These are phyloP conservation scores for Rhododendron griersonianum DNA, from an alignment of 148 eudicot species.

Conservation along the genomic window DNA sequence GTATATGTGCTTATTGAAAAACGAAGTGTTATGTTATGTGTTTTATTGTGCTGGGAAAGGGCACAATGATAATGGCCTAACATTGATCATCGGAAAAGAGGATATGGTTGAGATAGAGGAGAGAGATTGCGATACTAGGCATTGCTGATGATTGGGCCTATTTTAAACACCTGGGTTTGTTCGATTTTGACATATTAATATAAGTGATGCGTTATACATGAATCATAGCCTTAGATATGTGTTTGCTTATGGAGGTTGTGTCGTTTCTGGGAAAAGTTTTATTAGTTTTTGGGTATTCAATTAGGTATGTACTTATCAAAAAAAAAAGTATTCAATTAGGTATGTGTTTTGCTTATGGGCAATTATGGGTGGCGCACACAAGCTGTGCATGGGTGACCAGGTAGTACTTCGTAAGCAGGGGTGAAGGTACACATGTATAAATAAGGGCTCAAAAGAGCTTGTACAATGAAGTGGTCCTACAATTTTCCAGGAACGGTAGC, in stretches of 20 bases:
- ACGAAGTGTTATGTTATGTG: no score
- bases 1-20: no score
- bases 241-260: no score
- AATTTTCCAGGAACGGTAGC: not conserved
- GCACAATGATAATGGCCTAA: no score
- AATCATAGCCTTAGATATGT: not conserved
- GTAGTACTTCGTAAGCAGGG: not conserved
- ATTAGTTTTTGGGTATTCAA: not conserved
- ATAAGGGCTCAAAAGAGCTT: not conserved
- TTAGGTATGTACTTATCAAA: not conserved
- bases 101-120: no score
- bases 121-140: no score
- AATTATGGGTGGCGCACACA: not conserved
- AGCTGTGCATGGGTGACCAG: not conserved
- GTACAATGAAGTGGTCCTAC: not conserved
- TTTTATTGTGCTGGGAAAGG: no score
- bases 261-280: no score
- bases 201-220: not conserved
- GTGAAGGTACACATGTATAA: not conserved
- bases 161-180: not conserved
- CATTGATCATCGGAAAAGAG: no score
- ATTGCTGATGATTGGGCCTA: no score
- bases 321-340: not conserved
- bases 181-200: not conserved
- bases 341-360: not conserved